Conservation (phyloP, 2,329 filamentous ascomycete genomes). For the Dryadomyces quercus-mongolicae region DNA sequence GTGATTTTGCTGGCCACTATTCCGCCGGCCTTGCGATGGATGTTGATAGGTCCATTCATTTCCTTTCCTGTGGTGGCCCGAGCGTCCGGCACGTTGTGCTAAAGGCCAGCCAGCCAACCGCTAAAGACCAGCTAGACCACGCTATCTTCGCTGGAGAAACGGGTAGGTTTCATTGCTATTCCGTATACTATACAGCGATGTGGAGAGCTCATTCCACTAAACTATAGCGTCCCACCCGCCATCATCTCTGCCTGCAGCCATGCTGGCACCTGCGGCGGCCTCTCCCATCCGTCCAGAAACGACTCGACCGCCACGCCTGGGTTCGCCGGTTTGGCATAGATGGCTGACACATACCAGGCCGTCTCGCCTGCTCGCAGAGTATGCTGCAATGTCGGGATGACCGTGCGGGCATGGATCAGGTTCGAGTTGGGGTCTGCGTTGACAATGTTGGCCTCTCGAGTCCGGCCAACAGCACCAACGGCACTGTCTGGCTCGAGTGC, state of each 20-base stretch:
- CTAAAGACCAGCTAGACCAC: no score
- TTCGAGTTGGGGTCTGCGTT: slow-evolving; percentile 73
- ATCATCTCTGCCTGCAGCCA: slow-evolving; percentile 49
- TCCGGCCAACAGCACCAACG: slow-evolving; percentile 17
- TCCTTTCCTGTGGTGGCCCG: not conserved
- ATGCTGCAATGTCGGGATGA: slow-evolving; percentile 57
- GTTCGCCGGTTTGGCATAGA: slow-evolving; percentile 56
- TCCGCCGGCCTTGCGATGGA: no score
- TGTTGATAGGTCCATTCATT: no score
- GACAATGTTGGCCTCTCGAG: slow-evolving; percentile 50
- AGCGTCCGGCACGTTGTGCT: not conserved
- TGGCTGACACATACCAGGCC: slow-evolving; percentile 56
- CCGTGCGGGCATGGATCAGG: slow-evolving; percentile 57
- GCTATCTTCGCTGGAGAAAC: no score
- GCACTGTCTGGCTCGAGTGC: slow-evolving; percentile 28
- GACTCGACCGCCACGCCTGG: slow-evolving; percentile 35
- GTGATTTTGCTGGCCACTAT: no score
- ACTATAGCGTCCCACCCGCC: not conserved
- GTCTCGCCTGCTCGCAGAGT: slow-evolving; percentile 44
- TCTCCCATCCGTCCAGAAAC: slow-evolving; percentile 51
- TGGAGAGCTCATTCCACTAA: not conserved
- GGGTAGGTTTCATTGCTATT: no score
- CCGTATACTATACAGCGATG: no score
- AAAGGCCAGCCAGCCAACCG: not conserved
- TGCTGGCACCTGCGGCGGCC: slow-evolving; percentile 41